Percentiles rank a stretch among this genome's conserved stretches.
phyloP scores from a whole-genome alignment of 148 eudicot species.

The Rhododendron vialii region DNA sequence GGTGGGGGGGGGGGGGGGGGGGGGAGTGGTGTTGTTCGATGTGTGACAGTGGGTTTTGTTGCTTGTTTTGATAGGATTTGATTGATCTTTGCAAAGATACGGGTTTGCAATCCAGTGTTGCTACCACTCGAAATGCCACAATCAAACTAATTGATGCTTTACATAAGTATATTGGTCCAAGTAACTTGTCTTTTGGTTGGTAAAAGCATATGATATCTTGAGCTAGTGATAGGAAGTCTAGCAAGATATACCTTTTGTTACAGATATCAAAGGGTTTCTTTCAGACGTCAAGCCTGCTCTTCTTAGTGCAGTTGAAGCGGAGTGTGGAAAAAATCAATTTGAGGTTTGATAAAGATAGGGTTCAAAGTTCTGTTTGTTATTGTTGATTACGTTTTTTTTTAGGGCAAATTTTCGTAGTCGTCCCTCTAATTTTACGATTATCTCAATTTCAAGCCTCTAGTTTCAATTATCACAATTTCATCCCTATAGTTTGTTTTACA shows the following conservation, averaged over 20 bases:
- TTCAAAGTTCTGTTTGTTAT: not conserved
- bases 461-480: too few relatives aligned
- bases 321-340: constrained; percentile 91
- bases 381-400: not conserved
- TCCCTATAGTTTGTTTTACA: too few relatives aligned
- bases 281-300: constrained; percentile 96
- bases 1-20: too few relatives aligned
- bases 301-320: constrained; percentile 93
- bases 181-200: constrained; percentile 26
- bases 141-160: constrained; percentile 84
- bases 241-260: constrained; percentile 5
- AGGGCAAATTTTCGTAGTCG: too few relatives aligned
- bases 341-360: constrained; percentile 42
- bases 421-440: too few relatives aligned
- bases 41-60: not conserved
- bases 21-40: not conserved
- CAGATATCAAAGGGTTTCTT: constrained; percentile 91
- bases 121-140: constrained; percentile 93
- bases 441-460: too few relatives aligned
- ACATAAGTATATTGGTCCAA: constrained; percentile 96
- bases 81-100: constrained; percentile 97
- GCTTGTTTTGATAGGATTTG: constrained; percentile 53
- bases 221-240: not conserved
- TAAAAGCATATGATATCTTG: not conserved
- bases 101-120: constrained; percentile 91